A percentile compares a stretch with the other conserved stretches of the same genome.
Evolutionary conservation across 2,329 filamentous ascomycete species (phyloP).

Genomic region (Hypoxylon rubiginosum): DNA sequence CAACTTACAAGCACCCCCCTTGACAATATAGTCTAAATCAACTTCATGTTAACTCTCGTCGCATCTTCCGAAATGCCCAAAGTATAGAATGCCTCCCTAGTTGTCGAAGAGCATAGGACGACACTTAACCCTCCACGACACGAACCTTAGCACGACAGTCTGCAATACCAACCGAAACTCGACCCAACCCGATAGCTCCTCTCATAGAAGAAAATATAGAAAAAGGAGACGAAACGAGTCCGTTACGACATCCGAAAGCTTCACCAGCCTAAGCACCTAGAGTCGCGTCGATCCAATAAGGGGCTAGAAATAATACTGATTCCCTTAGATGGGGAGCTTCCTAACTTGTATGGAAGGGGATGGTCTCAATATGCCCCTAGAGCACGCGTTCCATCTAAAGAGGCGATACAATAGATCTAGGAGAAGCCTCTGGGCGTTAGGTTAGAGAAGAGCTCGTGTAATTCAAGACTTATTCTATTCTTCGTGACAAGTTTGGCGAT

Average conservation of each 20-base stretch:
- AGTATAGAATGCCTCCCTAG: not conserved
- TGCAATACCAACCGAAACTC: constrained; percentile 1
- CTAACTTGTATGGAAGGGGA: not conserved
- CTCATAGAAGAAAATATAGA: not conserved
- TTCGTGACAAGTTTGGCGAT: no score
- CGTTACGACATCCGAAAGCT: not conserved
- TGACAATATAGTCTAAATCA: not conserved
- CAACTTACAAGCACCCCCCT: not conserved
- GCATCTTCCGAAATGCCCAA: not conserved
- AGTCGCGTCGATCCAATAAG: no score
- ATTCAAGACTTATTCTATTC: no score
- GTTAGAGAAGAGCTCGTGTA: no score
- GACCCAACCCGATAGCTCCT: not conserved
- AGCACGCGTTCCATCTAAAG: no score
- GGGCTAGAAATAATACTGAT: no score
- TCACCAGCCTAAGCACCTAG: no score
- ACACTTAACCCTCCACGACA: not conserved
- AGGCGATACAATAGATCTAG: no score
- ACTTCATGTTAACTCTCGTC: not conserved
- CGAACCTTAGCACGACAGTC: not conserved
- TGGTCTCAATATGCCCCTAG: no score
- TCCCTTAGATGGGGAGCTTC: no score
- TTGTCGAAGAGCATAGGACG: no score
- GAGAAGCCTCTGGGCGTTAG: no score
- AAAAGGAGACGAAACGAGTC: not conserved